Evolutionary conservation across 495 filamentous ascomycete genomes (phyloP).

Genomic region (Cercophora scortea): DNA sequence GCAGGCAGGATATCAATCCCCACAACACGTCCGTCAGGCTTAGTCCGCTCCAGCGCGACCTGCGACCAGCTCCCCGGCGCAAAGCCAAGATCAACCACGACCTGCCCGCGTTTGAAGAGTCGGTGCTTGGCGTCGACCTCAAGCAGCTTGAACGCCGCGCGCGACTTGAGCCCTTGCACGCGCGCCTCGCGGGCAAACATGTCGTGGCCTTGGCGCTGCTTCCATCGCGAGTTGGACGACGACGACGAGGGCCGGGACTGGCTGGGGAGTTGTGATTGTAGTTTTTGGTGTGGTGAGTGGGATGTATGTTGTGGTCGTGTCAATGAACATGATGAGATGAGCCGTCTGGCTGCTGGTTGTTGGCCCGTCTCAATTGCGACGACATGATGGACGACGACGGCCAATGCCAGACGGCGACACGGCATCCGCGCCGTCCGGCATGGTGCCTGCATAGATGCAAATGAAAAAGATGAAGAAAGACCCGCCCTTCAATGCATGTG

Average conservation of each 20-base stretch:
- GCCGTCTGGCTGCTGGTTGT: not conserved
- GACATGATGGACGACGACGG: no score
- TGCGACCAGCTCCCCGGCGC: conserved; percentile 95
- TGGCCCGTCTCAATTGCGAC: no score
- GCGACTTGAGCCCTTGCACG: conserved; percentile 70
- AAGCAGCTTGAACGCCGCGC: conserved; percentile 87
- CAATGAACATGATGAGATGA: not conserved
- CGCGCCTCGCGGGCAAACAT: conserved; percentile 60
- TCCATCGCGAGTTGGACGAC: conserved; percentile 76
- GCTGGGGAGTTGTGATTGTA: not conserved
- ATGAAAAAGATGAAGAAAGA: no score
- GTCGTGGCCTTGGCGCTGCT: conserved; percentile 66
- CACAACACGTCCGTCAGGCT: conserved; percentile 68
- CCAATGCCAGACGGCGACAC: no score
- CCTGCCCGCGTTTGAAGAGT: conserved; percentile 69
- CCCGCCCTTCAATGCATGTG: no score
- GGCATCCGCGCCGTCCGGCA: no score
- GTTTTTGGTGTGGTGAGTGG: not conserved
- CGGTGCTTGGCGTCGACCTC: conserved; percentile 78
- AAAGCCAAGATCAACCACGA: conserved; percentile 87
- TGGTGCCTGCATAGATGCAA: no score
- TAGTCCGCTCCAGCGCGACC: conserved; percentile 75
- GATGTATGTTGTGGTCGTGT: not conserved
- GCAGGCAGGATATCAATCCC: conserved; percentile 93
- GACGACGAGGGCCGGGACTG: conserved; percentile 15